phyloP scores from a whole-genome alignment of 2,329 filamentous ascomycete species.

The Monilinia fructicola region DNA sequence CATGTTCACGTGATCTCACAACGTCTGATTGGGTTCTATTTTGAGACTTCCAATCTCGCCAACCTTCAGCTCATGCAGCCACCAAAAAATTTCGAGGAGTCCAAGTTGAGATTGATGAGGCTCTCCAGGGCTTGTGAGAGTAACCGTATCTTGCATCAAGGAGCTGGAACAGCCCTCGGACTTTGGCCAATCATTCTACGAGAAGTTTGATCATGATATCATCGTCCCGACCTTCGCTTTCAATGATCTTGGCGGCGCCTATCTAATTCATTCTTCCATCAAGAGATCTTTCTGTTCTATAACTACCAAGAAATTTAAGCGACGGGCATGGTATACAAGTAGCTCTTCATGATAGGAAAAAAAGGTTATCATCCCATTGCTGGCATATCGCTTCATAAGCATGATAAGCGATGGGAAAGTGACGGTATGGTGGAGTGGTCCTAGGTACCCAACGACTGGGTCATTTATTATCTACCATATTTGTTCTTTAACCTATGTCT shows the following conservation, averaged over 20 bases:
- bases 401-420: too few relatives aligned
- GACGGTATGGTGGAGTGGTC: too few relatives aligned
- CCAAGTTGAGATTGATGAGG: slow-evolving; percentile 1
- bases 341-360: too few relatives aligned
- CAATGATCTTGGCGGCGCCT: background rate
- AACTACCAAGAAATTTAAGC: background rate
- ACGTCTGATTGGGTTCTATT: slow-evolving; percentile 8
- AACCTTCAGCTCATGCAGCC: slow-evolving; percentile 23
- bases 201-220: background rate
- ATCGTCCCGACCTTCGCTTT: background rate
- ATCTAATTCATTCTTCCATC: background rate
- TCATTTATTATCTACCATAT: too few relatives aligned
- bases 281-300: background rate
- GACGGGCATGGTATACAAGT: background rate
- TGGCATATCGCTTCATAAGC: too few relatives aligned
- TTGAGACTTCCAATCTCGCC: slow-evolving; percentile 13
- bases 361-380: too few relatives aligned
- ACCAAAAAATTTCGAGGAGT: background rate
- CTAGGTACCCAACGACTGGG: too few relatives aligned
- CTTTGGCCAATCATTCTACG: slow-evolving; percentile 11
- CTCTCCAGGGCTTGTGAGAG: background rate
- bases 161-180: background rate
- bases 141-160: background rate
- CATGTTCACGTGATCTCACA: background rate
- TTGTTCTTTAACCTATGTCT: too few relatives aligned